Evolutionary conservation across 2,329 filamentous ascomycete species (phyloP), one percentile per base, ranked within the genome.

Genomic region (Trichoderma guizhouense): DNA sequence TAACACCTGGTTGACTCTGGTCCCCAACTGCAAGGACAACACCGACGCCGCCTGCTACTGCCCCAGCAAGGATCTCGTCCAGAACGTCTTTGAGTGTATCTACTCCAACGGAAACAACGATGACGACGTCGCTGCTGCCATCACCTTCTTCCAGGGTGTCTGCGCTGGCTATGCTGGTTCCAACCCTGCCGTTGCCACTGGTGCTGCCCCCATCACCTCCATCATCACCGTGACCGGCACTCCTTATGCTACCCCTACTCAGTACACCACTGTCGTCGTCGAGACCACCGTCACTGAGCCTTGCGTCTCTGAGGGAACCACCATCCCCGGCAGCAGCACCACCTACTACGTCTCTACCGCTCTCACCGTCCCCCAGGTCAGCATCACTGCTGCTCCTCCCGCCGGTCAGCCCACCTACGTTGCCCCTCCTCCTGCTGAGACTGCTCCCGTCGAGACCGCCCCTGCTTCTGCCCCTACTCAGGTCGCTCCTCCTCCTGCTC

Each of bases 61-160:
- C 90, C 92, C 93, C 76, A 88, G 92, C 79, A 81, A 87, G 73
- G 84, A 89, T 70, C 95, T 96, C 83, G 92, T 94, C 79, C 86
- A 90, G 81, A 91, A 91, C 79, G 90, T 98, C 80, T 95, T 93
- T 81, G 84, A 88, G 74, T 98, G 95, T 84, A 86, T 98, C 77
- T 89, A 91, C 78, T 88, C 94, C 71, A 91, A 94, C 87, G 92
- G 91, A 74, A 86, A 87, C 72, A 87, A 87, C 72, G 87, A 91
- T 73, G 84, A 88, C 60, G 88, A 93, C 79, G 86, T 95, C 76
- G 86, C 89, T 69, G 83, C 90, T 76, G 93, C 94, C 73, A 87
- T 96, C 72, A 88, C 88, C 77, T 97, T 93, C 89, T 92, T 98
- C 86, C 91, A 95, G 82, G 95, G 95, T 81, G 93, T 98, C 83